Conservation (phyloP, 2,329 filamentous ascomycete species). For the Xylariales sp. region DNA sequence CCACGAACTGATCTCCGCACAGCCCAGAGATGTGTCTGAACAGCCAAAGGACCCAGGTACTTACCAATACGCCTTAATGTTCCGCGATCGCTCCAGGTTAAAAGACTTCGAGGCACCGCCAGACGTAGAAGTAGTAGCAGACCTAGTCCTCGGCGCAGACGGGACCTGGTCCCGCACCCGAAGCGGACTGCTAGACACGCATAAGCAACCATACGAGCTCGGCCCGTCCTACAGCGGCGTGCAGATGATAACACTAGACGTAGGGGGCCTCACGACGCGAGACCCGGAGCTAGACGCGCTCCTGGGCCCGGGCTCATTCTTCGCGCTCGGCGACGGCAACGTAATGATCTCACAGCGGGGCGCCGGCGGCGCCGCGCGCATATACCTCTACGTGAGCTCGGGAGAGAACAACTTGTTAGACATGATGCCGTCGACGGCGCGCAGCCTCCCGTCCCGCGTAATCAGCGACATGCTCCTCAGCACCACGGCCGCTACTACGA, state of each 20-base stretch:
- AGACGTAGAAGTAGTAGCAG: background rate
- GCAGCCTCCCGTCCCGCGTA: background rate
- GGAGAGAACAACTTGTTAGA: background rate
- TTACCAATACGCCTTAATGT: background rate
- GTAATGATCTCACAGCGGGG: background rate
- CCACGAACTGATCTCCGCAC: background rate
- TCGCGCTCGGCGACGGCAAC: conserved; percentile 11
- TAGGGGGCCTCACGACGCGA: background rate
- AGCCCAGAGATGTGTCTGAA: background rate
- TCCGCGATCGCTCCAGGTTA: background rate
- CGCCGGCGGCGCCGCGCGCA: background rate
- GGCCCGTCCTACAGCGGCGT: background rate
- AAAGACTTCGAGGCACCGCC: background rate
- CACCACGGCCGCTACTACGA: background rate
- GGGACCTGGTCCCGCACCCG: conserved; percentile 1
- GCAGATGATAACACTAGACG: conserved; percentile 10
- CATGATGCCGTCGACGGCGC: background rate
- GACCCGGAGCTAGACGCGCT: background rate
- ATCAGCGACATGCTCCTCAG: conserved; percentile 4
- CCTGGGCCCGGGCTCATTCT: background rate
- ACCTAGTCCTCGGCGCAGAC: conserved; percentile 15
- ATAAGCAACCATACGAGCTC: background rate
- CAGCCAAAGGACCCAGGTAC: background rate
- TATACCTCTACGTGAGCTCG: background rate
- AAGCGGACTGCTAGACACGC: background rate